Evolutionary conservation across 495 filamentous ascomycete genomes (phyloP).

Genomic region (Penicillium odoratum): DNA sequence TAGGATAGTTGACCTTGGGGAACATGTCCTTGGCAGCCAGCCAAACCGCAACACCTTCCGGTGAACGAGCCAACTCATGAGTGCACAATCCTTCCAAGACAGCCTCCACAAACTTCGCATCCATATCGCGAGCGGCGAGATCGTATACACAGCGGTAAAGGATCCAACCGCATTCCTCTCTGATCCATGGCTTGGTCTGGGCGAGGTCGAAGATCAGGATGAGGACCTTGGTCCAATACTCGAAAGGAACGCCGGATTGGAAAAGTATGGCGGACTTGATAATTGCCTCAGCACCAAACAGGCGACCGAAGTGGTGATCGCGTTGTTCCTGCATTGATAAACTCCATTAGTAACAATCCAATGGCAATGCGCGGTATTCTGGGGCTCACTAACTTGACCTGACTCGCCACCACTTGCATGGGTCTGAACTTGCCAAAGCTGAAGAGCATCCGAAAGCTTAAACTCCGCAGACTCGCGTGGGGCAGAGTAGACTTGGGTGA

Average conservation of each 20-base stretch:
- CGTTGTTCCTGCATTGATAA: constrained; percentile 66
- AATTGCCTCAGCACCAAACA: constrained; percentile 85
- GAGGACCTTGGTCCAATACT: constrained; percentile 61
- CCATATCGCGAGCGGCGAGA: constrained; percentile 38
- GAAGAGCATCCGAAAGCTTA: constrained; percentile 52
- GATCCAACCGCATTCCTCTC: constrained; percentile 81
- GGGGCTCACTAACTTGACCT: constrained; percentile 51
- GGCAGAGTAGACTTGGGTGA: constrained; percentile 54
- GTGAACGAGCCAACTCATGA: constrained; percentile 67
- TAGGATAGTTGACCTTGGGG: constrained; percentile 61
- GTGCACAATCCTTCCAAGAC: constrained; percentile 63
- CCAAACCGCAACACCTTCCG: constrained; percentile 91
- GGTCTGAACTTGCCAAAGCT: constrained; percentile 68
- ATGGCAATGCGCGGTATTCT: not conserved
- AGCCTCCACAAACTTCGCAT: constrained; percentile 50
- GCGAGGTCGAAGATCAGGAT: constrained; percentile 56
- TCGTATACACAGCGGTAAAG: constrained; percentile 50
- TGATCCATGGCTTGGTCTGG: constrained; percentile 77
- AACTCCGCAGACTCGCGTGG: constrained; percentile 36
- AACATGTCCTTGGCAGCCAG: constrained; percentile 63
- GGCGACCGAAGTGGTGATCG: constrained; percentile 78
- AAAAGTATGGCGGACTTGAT: constrained; percentile 76
- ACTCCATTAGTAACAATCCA: not conserved
- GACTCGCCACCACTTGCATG: constrained; percentile 61
- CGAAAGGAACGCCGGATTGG: constrained; percentile 40